Evolutionary conservation across 371 early-diverging fungal species (phyloP), one percentile per base, ranked within the genome.

Genomic region (Syncephalastrum racemosum): DNA sequence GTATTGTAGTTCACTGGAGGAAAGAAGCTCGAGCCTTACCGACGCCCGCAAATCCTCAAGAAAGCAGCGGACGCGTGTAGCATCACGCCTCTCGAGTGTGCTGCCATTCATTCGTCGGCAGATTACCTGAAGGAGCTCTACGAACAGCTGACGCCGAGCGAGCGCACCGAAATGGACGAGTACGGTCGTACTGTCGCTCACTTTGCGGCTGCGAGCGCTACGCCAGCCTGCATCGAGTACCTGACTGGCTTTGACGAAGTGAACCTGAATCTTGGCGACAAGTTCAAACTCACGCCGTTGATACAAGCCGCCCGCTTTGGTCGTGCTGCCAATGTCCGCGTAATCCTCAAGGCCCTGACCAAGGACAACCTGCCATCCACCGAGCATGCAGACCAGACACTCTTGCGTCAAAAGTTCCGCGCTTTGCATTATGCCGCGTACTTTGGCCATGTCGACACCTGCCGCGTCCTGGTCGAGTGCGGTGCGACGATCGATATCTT

Each of bases 361-460:
- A 60, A 70, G 15, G 68, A 67, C 15, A 58, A 25, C 3, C 23
- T 63, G 1, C 66, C 68, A 12, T 53, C 59, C 10, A 10, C 63
- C 8, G 61, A 62, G 24, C 67, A 68, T 20, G 71, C 78, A 1
- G 70, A 76, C 54, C 65, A 66, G 24, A 77, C 83, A 1, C 50
- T 72, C 43, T 49, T 79, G n/a, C 60, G 63, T 6, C 64, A 73
- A 47, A 77, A 66, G 48, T 72, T 70, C 59, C 79, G 77, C 2
- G 73, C 80, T 8, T 56, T 86, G 1, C 86, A 86, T 58, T 84
- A 69, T 58, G 86, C 84, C 16, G 78, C 84, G 1, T 74, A 71
- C 41, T 75, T 67, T 63, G 83, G 83, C 14, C 80, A 79, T 51
- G 22, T 70, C 4, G 71, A 82, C 16, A 71, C 73, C 3, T 80